Conservation (phyloP, 805 yeast genomes). For the Kodamaea neixiangensis region DNA sequence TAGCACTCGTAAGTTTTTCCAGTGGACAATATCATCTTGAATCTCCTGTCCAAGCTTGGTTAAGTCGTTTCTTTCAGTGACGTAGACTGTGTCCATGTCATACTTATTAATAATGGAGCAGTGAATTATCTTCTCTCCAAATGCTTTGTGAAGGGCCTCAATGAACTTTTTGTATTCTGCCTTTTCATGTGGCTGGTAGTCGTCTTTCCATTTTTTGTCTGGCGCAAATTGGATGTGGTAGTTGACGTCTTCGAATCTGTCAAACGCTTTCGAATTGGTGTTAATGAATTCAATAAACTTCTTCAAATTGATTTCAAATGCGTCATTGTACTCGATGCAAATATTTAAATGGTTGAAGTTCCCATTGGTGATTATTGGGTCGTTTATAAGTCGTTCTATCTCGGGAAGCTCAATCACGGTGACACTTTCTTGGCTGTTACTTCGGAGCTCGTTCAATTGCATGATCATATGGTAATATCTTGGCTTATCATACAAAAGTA, state of each 20-base stretch:
- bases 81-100: constrained; percentile 32
- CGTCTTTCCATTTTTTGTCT: constrained; percentile 31
- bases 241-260: constrained; percentile 24
- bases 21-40: constrained; percentile 34
- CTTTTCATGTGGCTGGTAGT: constrained; percentile 26
- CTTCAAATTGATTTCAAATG: constrained; percentile 27
- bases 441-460: constrained; percentile 25
- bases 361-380: constrained; percentile 13
- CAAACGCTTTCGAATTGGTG: constrained; percentile 12
- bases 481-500: constrained; percentile 29
- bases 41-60: constrained; percentile 37
- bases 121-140: constrained; percentile 34
- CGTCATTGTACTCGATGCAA: constrained; percentile 33
- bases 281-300: constrained; percentile 24
- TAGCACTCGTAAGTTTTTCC: constrained; percentile 34
- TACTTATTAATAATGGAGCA: constrained; percentile 42
- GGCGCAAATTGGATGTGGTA: constrained; percentile 40
- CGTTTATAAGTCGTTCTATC: constrained; percentile 17
- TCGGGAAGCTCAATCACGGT: constrained; percentile 22
- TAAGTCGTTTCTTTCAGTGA: constrained; percentile 36
- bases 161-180: constrained; percentile 27
- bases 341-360: constrained; percentile 27
- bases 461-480: constrained; percentile 27
- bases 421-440: constrained; percentile 17
- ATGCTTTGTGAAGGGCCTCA: constrained; percentile 21